These are phyloP conservation scores for Chrysopogon serrulatus DNA, from an alignment of 176 grass and related monocot genomes.

Conservation along the genomic window DNA sequence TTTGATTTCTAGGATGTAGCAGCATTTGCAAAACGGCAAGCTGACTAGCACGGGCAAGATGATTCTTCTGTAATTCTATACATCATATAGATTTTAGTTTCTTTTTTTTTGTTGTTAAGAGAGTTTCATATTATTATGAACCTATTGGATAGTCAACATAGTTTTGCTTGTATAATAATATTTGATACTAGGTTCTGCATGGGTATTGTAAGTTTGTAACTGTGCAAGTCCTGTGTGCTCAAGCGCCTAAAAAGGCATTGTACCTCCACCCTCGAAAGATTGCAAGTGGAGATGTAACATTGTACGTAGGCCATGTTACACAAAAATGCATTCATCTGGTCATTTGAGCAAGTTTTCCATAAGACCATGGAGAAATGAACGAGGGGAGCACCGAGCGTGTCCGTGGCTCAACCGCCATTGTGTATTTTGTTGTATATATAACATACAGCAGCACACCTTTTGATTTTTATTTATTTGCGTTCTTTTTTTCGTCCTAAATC, in stretches of 20 bases:
- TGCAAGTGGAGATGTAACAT: not conserved
- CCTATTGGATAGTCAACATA: not conserved
- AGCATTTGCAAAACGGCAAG: not conserved
- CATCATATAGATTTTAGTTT: not conserved
- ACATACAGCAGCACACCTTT: too few species aligned
- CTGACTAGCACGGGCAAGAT: not conserved
- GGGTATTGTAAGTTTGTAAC: not conserved
- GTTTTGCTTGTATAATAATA: not conserved
- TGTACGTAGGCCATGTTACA: not conserved
- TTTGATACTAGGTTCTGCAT: not conserved
- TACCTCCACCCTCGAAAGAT: not conserved
- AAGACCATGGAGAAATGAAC: too few species aligned
- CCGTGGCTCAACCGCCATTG: too few species aligned
- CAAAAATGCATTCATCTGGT: not conserved
- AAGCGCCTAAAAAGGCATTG: not conserved
- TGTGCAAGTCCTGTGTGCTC: not conserved
- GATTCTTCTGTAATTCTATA: not conserved
- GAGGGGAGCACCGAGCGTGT: too few species aligned
- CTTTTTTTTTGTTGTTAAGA: not conserved
- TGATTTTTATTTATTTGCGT: too few species aligned
- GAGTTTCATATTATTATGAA: not conserved
- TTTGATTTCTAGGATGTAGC: conserved; percentile 33
- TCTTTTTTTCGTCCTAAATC: too few species aligned
- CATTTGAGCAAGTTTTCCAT: not conserved
- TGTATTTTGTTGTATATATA: too few species aligned